Base-by-base conservation (phyloP, 129 eudicot genomes). In the Apium graveolens region DNA sequence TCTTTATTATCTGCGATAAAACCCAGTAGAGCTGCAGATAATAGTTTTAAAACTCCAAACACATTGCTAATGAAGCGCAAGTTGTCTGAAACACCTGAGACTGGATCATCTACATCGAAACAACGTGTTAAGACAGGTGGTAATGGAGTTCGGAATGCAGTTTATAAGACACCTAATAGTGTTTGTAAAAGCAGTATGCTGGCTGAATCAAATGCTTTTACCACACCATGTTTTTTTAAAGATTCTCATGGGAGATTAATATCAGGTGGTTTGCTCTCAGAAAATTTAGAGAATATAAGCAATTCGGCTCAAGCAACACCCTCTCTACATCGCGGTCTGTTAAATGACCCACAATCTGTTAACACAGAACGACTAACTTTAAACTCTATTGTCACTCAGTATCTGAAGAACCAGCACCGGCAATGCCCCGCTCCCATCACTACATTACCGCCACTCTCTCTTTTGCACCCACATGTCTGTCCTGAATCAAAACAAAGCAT, bases 371-470 rank as follows among this genome's bases (percentile, higher is more conserved):
- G 96, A 75, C 57, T 95, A 74, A 91, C 92, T 48, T 81, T 95
- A 77, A 97, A 92, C 77, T 88, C 97, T 39, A 78, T 95, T 79
- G 96, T 92, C 77, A 88, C 89, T 71, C 96, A 95, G 84, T 91
- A 90, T 69, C 80, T 95, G 76, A 95, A 95, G 81, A 92, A 95
- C 81, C 99, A 95, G 83, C 99, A 95, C 85, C 96, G 97, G 43
- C 97, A 95, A 42, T 95, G 99, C 78, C 92, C 97, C 5, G 97
- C 97, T 81, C 99, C 99, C 1, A 95, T 95, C 68, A 95, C 99
- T 29, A 95, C 99, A 60, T 86, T 95, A 75, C 99, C 99, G 1
- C 99, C 99, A 20, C 97, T 95, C 31, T 95, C 99, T 18, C 96
- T 95, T 51, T 81, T 90, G 80, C 99, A 92, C n/a, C 96, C 99